Percentiles rank a stretch among this genome's conserved stretches.
These are phyloP conservation scores for Bipolaris gigantea DNA, from an alignment of 2,329 filamentous ascomycete genomes.

Conservation along the genomic window DNA sequence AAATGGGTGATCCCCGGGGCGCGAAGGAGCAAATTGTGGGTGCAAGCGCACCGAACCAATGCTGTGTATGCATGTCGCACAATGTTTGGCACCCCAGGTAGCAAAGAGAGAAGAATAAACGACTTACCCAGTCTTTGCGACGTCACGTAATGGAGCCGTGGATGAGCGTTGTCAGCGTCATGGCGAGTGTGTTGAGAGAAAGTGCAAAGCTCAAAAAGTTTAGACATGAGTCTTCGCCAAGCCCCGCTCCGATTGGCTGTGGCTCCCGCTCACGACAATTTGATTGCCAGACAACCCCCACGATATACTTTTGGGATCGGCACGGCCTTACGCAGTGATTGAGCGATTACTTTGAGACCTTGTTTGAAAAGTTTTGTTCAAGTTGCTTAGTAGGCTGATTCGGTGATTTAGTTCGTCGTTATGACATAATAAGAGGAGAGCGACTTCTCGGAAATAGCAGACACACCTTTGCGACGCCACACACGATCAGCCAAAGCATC, in stretches of 20 bases:
- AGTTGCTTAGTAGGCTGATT: background rate
- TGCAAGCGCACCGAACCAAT: background rate
- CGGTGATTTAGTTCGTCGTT: background rate
- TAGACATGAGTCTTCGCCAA: slow-evolving; percentile 11
- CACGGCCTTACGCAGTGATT: background rate
- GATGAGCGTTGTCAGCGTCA: slow-evolving; percentile 13
- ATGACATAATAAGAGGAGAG: slow-evolving; percentile 15
- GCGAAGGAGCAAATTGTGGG: background rate
- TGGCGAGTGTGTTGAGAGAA: slow-evolving; percentile 9
- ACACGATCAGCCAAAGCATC: slow-evolving; percentile 1
- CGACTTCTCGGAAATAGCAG: slow-evolving; percentile 3
- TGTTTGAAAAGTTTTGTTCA: background rate
- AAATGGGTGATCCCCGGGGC: background rate
- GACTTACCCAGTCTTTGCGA: slow-evolving; percentile 15
- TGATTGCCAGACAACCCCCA: background rate
- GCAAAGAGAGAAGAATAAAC: background rate
- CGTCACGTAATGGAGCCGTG: slow-evolving; percentile 16
- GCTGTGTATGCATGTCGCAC: background rate
- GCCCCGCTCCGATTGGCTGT: slow-evolving; percentile 8
- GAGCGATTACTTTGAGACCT: background rate
- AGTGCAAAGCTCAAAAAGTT: slow-evolving; percentile 10
- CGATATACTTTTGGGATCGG: background rate
- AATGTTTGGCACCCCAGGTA: background rate
- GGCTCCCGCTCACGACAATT: background rate
- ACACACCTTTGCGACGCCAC: slow-evolving; percentile 10